Evolutionary conservation across 163 green algal genomes (phyloP).

Genomic region (Volvox carteri): DNA sequence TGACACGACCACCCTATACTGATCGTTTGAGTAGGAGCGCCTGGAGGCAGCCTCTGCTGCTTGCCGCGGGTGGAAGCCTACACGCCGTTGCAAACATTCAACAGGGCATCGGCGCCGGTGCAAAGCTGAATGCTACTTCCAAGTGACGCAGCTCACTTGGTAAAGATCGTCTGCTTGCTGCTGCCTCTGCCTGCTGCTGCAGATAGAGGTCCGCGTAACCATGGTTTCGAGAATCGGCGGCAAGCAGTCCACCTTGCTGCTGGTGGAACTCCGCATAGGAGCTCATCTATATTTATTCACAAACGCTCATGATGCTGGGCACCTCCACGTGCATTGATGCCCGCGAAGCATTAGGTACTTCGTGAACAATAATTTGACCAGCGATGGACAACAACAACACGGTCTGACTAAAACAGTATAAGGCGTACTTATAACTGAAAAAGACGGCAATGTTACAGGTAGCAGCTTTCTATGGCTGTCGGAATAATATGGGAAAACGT

Average conservation of each 20-base stretch:
- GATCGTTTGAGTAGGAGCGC: background rate
- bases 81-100: background rate
- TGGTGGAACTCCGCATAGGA: slow-evolving; percentile 50
- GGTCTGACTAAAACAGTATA: too few relatives aligned
- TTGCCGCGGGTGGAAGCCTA: slow-evolving; percentile 14
- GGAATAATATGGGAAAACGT: background rate
- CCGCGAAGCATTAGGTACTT: background rate
- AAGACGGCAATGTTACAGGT: too few relatives aligned
- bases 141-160: background rate
- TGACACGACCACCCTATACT: slow-evolving; percentile 9
- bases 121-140: background rate
- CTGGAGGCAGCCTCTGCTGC: slow-evolving; percentile 11
- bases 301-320: background rate
- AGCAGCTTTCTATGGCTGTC: slow-evolving; percentile 3
- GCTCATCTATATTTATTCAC: slow-evolving; percentile 14
- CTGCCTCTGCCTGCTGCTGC: slow-evolving; percentile 30
- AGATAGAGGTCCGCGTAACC: slow-evolving; percentile 32
- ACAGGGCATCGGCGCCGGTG: background rate
- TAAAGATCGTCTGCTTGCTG: slow-evolving; percentile 3
- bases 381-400: background rate
- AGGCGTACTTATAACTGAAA: too few relatives aligned
- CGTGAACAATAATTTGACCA: background rate
- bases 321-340: background rate
- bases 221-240: background rate
- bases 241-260: slow-evolving; percentile 15